A percentile compares a stretch with the other conserved stretches of the same genome.
These are phyloP conservation scores for Neonectria ditissima DNA, from an alignment of 2,329 filamentous ascomycete species.

Conservation along the genomic window DNA sequence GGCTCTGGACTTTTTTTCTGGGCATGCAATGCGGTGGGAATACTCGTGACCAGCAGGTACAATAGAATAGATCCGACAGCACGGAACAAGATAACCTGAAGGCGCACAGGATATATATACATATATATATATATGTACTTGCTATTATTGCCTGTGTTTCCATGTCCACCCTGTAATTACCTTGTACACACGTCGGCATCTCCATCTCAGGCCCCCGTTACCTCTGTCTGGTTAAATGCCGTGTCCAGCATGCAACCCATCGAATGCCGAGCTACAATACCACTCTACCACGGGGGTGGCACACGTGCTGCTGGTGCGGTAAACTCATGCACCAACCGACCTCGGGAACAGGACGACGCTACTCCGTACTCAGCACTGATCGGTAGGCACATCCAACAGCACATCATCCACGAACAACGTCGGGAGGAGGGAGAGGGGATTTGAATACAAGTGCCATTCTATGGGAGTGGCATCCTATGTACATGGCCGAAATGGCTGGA, in stretches of 20 bases:
- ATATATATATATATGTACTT: too few species aligned
- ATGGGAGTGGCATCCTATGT: constrained; percentile 10
- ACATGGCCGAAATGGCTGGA: constrained; percentile 17
- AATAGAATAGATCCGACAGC: neutral
- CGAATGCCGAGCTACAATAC: neutral
- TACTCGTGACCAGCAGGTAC: too few species aligned
- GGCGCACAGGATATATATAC: too few species aligned
- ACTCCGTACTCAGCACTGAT: neutral
- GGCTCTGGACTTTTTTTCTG: constrained; percentile 19
- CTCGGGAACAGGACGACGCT: neutral
- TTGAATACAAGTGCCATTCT: neutral
- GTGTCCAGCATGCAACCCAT: neutral
- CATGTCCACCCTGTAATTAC: too few species aligned
- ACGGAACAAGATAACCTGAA: neutral
- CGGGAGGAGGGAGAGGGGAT: neutral
- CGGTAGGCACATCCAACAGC: neutral
- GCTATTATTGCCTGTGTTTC: too few species aligned
- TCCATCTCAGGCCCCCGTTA: too few species aligned
- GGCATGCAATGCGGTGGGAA: neutral
- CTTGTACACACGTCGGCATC: too few species aligned
- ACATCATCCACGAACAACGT: neutral
- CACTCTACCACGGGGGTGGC: neutral
- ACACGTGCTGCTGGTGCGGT: neutral
- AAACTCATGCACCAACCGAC: neutral
- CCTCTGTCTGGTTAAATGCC: neutral